A percentile compares a stretch with the other conserved stretches of the same genome.
These are phyloP conservation scores for Jatropha multifida DNA, from an alignment of 441 rosid genomes.

Conservation along the genomic window DNA sequence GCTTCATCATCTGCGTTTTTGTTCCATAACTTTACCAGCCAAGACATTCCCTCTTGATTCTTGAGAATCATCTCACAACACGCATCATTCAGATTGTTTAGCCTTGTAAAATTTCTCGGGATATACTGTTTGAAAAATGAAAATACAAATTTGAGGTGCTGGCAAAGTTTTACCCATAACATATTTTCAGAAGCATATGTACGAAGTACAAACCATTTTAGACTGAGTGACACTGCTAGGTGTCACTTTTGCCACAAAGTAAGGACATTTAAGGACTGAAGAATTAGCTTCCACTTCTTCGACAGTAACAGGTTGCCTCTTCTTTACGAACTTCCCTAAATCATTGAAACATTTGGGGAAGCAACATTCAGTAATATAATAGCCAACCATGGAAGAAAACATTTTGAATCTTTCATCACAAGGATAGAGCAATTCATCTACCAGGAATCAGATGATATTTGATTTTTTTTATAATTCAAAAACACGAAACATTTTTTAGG, in stretches of 20 bases:
- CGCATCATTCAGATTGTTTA: not conserved
- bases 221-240: no score
- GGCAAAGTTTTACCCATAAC: not conserved
- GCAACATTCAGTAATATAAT: not conserved
- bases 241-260: constrained; percentile 2
- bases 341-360: not conserved
- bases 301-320: not conserved
- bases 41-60: constrained; percentile 10
- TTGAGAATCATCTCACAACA: constrained; percentile 8
- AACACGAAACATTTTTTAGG: not conserved
- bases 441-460: not conserved
- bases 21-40: constrained; percentile 11
- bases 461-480: not conserved
- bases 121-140: constrained; percentile 14
- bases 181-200: not conserved
- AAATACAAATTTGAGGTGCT: not conserved
- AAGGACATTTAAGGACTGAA: not conserved
- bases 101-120: constrained; percentile 6
- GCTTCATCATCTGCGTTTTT: not conserved
- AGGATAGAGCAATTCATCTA: not conserved
- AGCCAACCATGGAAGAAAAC: not conserved
- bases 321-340: constrained; percentile 11
- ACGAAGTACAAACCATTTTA: not conserved
- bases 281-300: not conserved
- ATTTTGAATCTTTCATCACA: not conserved